These are phyloP conservation scores for Papilionanthe hybrid DNA, from an alignment of 116 monocot genomes.

Conservation along the genomic window DNA sequence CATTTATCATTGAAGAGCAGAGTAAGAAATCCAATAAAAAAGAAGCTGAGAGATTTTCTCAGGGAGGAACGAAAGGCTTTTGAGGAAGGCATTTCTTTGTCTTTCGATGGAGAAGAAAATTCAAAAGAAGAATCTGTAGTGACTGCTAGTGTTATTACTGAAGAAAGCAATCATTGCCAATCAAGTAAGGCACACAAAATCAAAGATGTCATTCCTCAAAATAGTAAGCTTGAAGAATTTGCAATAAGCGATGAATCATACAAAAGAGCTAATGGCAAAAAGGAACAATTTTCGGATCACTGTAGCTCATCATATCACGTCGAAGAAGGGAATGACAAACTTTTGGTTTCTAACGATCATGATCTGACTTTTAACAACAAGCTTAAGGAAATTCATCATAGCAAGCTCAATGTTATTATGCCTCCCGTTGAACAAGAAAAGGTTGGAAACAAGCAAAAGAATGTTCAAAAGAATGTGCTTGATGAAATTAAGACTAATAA, in stretches of 20 bases:
- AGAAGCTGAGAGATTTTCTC: constrained; percentile 59
- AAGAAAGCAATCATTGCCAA: background rate
- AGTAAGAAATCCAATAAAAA: constrained; percentile 23
- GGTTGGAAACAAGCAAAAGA: background rate
- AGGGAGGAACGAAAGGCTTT: constrained; percentile 61
- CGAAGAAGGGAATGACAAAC: background rate
- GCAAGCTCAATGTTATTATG: background rate
- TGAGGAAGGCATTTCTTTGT: constrained; percentile 28
- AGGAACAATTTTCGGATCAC: background rate
- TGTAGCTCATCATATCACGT: background rate
- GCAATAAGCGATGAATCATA: background rate
- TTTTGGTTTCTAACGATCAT: background rate
- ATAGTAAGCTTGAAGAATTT: background rate
- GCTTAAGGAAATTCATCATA: constrained; percentile 22
- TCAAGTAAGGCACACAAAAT: background rate
- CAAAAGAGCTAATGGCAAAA: background rate
- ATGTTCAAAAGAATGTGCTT: background rate
- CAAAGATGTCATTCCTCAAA: background rate
- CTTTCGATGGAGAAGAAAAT: constrained; percentile 7
- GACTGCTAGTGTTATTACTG: background rate
- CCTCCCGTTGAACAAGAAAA: background rate
- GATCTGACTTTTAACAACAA: constrained; percentile 7
- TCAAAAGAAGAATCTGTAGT: constrained; percentile 5
- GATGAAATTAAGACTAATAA: constrained; percentile 9
- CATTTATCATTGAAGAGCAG: constrained; percentile 14